These are phyloP conservation scores for Diutina catenulata DNA, from an alignment of 1,139 yeast genomes.

Conservation along the genomic window DNA sequence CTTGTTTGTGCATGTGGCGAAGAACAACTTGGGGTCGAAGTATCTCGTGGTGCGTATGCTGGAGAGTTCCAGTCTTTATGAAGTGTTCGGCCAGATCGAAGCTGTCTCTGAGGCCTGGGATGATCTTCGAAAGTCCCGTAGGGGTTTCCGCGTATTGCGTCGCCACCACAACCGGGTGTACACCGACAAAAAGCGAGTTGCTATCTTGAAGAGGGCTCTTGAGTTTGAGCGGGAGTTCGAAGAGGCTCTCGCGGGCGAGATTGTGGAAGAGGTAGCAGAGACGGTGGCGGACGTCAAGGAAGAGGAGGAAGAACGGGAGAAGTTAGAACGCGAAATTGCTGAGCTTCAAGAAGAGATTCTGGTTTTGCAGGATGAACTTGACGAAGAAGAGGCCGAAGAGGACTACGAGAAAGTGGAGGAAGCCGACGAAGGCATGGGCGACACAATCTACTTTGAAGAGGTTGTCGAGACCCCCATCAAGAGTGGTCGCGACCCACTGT, in stretches of 20 bases:
- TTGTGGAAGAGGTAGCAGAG: too few species aligned
- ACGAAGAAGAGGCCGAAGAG: background rate
- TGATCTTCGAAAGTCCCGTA: background rate
- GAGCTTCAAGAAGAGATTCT: background rate
- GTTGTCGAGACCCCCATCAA: background rate
- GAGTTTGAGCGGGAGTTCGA: too few species aligned
- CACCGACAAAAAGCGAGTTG: too few species aligned
- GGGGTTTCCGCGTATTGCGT: background rate
- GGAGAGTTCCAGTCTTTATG: background rate
- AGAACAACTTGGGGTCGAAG: background rate
- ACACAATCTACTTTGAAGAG: background rate
- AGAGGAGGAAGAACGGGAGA: too few species aligned
- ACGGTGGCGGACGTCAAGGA: too few species aligned
- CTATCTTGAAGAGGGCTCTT: too few species aligned
- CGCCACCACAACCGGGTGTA: constrained; percentile 4
- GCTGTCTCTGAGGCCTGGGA: constrained; percentile 1
- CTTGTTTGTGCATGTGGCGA: constrained; percentile 1
- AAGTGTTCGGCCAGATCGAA: constrained; percentile 1
- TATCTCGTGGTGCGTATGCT: background rate
- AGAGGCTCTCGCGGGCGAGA: too few species aligned
- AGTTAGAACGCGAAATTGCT: too few species aligned
- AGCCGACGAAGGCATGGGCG: background rate
- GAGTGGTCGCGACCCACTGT: background rate
- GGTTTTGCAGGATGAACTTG: background rate
- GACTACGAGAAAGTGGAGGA: background rate